Evolutionary conservation across 371 early-diverging fungal species (phyloP), one percentile per base, ranked within the genome.

Genomic region (Mucor racemosus): DNA sequence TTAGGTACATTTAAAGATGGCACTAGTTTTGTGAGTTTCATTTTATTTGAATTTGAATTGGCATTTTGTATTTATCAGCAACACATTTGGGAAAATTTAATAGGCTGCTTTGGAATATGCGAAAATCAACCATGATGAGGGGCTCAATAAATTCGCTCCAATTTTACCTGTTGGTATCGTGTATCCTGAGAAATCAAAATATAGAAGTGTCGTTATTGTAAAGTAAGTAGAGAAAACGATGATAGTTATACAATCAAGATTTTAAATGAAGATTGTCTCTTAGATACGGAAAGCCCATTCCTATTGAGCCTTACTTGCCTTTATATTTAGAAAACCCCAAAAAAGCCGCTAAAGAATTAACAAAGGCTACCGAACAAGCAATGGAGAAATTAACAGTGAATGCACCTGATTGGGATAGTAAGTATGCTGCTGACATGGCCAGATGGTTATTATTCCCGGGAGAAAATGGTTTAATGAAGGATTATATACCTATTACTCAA

Each of bases 161-260:
- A 69, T 87, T 34, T 64, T 85, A 35, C 88, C 88, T 26, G 81
- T 80, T 7, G 88, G 85, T 17, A 82, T 87, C 58, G 82, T 83
- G 0, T 87, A 87, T 68, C 77, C 79, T 7, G 84, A 86, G 60
- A 87, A 87, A 34, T 80, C 81, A 46, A 85, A 84, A 46, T 87
- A 84, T 60, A 76, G 88, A 33, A 85, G 86, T 68, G 67, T 66
- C 5, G 80, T 78, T 9, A 84, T 87, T 73, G 80, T 81, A 31
- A 73, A 71, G 86, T 82, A 80, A 71, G 78, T 69, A 33, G 19
- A 38, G 5, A 40, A 4, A 21, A 38, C 26, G 26, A 39, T 39
- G 19, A 48, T 10, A 48, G 1, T 42, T 34, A n/a, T 9, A 48
- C 19, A 6, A 21, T 26, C 34, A 50, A 7, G 56, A 1, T 34